Percentiles rank a stretch among this genome's conserved stretches.
These are phyloP conservation scores for Cardiospermum halicacabum DNA, from an alignment of 345 rosid genomes.

Conservation along the genomic window DNA sequence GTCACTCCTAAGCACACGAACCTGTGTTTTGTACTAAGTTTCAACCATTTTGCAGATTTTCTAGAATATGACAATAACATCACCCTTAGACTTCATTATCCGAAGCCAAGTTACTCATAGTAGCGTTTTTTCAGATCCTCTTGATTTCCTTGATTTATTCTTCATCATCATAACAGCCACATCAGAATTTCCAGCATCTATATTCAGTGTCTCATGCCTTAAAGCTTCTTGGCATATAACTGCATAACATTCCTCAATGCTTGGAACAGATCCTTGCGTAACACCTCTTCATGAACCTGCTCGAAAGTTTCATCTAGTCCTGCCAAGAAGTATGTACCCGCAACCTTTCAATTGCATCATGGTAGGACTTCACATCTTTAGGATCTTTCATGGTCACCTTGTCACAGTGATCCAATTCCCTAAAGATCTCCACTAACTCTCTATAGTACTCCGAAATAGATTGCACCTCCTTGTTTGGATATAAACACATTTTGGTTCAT, in stretches of 20 bases:
- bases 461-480: neutral
- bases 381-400: conserved; percentile 14
- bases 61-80: neutral
- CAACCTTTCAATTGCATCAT: neutral
- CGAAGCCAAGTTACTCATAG: neutral
- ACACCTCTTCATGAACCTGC: conserved; percentile 1
- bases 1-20: neutral
- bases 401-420: conserved; percentile 7
- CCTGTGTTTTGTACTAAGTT: neutral
- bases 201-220: neutral
- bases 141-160: too few relatives aligned
- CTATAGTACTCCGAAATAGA: neutral
- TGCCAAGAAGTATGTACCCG: neutral
- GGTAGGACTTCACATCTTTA: neutral
- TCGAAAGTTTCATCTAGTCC: neutral
- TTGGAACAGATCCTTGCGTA: neutral
- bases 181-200: neutral
- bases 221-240: neutral
- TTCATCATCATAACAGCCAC: too few relatives aligned
- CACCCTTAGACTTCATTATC: neutral
- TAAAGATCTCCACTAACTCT: neutral
- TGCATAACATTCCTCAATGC: conserved; percentile 3
- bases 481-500: neutral
- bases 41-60: neutral
- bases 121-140: neutral